Evolutionary conservation across 805 yeast genomes (phyloP).

Genomic region (Candida peoriensis): DNA sequence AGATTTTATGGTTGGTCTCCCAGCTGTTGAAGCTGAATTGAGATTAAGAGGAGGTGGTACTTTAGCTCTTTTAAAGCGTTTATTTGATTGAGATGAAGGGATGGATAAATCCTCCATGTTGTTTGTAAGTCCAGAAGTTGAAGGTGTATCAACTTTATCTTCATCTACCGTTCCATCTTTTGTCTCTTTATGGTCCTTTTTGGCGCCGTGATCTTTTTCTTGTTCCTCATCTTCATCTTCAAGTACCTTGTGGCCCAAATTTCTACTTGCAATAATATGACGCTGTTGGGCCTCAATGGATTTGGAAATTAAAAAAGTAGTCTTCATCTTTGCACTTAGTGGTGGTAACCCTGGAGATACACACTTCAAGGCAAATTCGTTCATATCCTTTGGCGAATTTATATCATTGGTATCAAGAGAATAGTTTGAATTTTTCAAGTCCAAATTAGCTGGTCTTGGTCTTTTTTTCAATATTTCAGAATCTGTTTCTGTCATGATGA

Average conservation of each 20-base stretch:
- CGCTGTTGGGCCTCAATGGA: conserved; percentile 25
- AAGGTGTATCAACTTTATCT: conserved; percentile 4
- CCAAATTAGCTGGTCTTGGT: conserved; percentile 24
- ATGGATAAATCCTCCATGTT: conserved; percentile 14
- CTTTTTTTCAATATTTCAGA: conserved; percentile 18
- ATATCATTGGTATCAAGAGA: background rate
- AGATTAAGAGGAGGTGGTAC: conserved; percentile 28
- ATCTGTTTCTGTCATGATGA: background rate
- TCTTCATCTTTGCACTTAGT: conserved; percentile 23
- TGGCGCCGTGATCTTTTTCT: background rate
- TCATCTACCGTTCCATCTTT: background rate
- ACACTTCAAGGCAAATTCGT: conserved; percentile 22
- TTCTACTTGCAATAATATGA: conserved; percentile 23
- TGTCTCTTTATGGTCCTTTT: conserved; percentile 1
- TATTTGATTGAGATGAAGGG: conserved; percentile 18
- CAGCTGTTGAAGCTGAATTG: conserved; percentile 9
- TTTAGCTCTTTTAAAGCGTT: conserved; percentile 24
- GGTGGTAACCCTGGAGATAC: conserved; percentile 27
- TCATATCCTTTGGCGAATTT: conserved; percentile 12
- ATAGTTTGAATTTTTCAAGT: conserved; percentile 15
- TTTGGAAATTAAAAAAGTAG: conserved; percentile 22
- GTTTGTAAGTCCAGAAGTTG: conserved; percentile 15
- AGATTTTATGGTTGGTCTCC: conserved; percentile 26
- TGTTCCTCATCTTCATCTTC: conserved; percentile 5
- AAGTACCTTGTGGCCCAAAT: conserved; percentile 2